These are phyloP conservation scores for Schizosaccharomyces cryophilus DNA, from an alignment of 805 yeast species.

Conservation along the genomic window DNA sequence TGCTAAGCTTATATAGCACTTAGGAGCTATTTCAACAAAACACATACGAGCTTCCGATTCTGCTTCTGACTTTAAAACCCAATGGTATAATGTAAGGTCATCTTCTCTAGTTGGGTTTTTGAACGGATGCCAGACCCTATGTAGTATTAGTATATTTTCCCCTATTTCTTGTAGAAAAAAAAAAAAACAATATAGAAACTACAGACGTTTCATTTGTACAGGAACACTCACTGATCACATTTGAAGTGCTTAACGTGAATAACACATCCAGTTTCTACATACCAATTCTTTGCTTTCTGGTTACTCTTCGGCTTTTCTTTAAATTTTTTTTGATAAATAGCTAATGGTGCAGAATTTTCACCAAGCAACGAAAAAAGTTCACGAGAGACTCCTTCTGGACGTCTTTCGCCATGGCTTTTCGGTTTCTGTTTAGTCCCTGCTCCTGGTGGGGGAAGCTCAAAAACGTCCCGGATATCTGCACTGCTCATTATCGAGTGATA, in stretches of 20 bases:
- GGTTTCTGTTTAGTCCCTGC: neutral
- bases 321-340: conserved; percentile 29
- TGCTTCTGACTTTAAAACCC: conserved; percentile 49
- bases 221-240: no score
- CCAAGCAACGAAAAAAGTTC: conserved; percentile 76
- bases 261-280: neutral
- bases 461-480: conserved; percentile 14
- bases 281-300: conserved; percentile 63
- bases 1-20: no score
- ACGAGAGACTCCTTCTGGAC: conserved; percentile 50
- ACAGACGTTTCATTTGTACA: neutral
- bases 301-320: conserved; percentile 38
- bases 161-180: no score
- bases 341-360: conserved; percentile 68
- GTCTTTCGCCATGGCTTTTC: conserved; percentile 3
- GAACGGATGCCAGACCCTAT: conserved; percentile 29
- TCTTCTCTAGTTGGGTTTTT: conserved; percentile 28
- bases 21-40: no score
- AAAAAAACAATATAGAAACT: neutral
- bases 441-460: conserved; percentile 11
- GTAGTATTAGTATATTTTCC: neutral
- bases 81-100: conserved; percentile 38
- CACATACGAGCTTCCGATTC: neutral
- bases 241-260: no score
- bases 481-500: conserved; percentile 9